Evolutionary conservation across 257 asterid species (phyloP).

Genomic region (Solanum peruvianum): DNA sequence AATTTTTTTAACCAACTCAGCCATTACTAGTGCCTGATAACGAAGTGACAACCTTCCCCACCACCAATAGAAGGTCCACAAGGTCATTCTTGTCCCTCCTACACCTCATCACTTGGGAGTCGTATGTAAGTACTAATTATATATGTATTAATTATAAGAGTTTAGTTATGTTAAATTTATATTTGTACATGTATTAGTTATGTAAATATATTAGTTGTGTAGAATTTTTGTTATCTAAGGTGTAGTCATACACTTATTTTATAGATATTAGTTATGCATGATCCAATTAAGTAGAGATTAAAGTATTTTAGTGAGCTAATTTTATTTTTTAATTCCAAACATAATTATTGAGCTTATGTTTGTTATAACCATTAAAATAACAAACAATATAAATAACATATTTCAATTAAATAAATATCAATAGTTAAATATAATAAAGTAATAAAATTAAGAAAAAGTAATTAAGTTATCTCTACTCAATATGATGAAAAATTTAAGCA

Average conservation of each 20-base stretch:
- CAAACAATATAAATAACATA: not conserved
- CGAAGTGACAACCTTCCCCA: not conserved
- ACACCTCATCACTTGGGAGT: not conserved
- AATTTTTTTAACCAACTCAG: not conserved
- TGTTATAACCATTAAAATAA: not conserved
- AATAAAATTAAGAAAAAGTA: not conserved
- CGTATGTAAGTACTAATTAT: not conserved
- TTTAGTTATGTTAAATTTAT: too few relatives aligned
- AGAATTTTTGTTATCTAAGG: not conserved
- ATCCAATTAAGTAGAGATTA: not conserved
- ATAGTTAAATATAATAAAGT: not conserved
- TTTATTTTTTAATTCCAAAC: not conserved
- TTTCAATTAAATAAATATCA: not conserved
- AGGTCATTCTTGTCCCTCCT: not conserved
- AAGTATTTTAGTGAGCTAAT: not conserved
- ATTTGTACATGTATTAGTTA: not conserved
- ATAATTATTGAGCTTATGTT: not conserved
- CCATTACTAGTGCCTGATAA: not conserved
- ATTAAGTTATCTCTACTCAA: not conserved
- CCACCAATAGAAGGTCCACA: not conserved
- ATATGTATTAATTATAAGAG: too few relatives aligned
- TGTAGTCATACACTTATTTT: not conserved
- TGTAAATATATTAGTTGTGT: too few relatives aligned
- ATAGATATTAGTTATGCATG: not conserved
- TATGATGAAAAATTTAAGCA: not conserved